phyloP scores from a whole-genome alignment of 768 basidiomycete species.

The Hygrocybe coccinea region DNA sequence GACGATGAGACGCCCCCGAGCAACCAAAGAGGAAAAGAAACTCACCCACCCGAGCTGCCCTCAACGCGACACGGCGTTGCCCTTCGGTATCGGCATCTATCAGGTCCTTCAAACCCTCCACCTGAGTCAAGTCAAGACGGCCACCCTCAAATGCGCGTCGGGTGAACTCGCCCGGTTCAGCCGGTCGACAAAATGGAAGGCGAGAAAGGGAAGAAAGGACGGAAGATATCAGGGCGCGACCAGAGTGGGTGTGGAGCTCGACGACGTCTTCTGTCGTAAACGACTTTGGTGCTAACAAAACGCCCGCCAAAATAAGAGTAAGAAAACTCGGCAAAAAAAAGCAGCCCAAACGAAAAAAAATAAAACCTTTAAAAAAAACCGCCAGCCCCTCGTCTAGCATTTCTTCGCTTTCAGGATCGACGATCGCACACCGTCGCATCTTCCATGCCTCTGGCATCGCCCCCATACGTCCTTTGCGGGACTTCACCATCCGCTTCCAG shows the following conservation, averaged over 20 bases:
- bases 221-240: constrained; percentile 71
- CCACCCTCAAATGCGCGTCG: constrained; percentile 77
- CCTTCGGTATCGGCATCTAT: constrained; percentile 85
- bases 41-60: constrained; percentile 58
- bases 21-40: not conserved
- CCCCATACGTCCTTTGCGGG: constrained; percentile 12
- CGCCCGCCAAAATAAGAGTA: constrained; percentile 2
- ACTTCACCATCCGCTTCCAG: constrained; percentile 55
- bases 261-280: constrained; percentile 81
- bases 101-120: constrained; percentile 82
- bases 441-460: constrained; percentile 45
- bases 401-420: constrained; percentile 57
- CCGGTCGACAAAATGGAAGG: constrained; percentile 65
- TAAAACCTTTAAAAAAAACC: constrained; percentile 73
- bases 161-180: constrained; percentile 87
- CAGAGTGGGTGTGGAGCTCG: constrained; percentile 85
- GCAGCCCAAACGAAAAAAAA: not conserved
- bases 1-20: constrained; percentile 5
- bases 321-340: constrained; percentile 3
- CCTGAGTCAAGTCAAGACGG: constrained; percentile 80
- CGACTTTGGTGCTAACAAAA: constrained; percentile 58
- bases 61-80: constrained; percentile 70
- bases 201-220: constrained; percentile 59
- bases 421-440: constrained; percentile 63
- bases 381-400: constrained; percentile 75